Conservation (phyloP, 192 early-diverging fungal genomes). For the Mortierella antarctica region DNA sequence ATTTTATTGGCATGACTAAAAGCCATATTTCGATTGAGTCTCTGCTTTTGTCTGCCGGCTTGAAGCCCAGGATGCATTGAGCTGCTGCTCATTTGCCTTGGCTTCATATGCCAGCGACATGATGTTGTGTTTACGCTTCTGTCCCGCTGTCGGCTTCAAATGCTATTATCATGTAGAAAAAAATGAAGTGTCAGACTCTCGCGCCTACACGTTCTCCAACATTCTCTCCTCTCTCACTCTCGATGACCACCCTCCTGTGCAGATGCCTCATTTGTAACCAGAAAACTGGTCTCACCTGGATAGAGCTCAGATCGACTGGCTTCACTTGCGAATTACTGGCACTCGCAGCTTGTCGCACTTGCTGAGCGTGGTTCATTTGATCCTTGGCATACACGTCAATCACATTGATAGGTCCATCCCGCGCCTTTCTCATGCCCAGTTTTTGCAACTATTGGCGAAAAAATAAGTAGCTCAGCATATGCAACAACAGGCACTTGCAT, state of each 20-base stretch:
- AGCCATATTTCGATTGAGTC: constrained; percentile 75
- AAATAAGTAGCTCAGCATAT: neutral
- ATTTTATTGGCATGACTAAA: constrained; percentile 5
- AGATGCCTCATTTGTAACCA: too few relatives aligned
- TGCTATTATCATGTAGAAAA: constrained; percentile 33
- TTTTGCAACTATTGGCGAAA: constrained; percentile 20
- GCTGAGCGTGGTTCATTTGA: constrained; percentile 42
- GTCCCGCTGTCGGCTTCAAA: constrained; percentile 63
- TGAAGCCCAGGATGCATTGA: constrained; percentile 71
- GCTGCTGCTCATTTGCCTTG: constrained; percentile 68
- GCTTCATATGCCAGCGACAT: constrained; percentile 82
- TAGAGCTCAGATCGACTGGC: constrained; percentile 41
- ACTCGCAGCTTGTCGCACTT: constrained; percentile 23
- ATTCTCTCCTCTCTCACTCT: too few relatives aligned
- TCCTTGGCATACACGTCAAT: constrained; percentile 43
- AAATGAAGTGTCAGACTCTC: neutral
- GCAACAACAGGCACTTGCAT: too few relatives aligned
- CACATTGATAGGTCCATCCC: constrained; percentile 37
- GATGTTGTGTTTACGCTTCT: constrained; percentile 83
- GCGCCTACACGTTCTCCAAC: too few relatives aligned
- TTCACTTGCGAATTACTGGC: constrained; percentile 17
- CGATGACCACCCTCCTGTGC: too few relatives aligned
- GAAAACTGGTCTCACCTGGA: constrained; percentile 15
- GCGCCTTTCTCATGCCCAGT: constrained; percentile 41
- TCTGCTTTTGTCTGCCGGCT: constrained; percentile 72